Evolutionary conservation across 495 filamentous ascomycete genomes (phyloP).

Genomic region (Aspergillus carlsbadensis): DNA sequence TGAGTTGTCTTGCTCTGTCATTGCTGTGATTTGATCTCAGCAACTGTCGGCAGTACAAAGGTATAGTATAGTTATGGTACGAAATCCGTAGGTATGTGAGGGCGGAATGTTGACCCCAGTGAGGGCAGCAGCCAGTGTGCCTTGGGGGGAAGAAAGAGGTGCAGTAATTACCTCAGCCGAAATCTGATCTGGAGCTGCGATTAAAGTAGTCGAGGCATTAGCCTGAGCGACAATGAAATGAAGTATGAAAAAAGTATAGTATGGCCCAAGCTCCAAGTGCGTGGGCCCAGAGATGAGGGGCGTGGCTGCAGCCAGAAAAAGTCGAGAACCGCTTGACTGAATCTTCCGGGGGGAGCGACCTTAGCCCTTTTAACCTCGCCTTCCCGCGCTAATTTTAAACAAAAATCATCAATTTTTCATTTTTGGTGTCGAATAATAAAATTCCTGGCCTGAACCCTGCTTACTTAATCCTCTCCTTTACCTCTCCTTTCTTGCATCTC

Average conservation of each 20-base stretch:
- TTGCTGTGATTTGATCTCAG: slow-evolving; percentile 26
- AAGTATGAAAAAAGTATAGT: background rate
- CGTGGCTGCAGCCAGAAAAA: slow-evolving; percentile 21
- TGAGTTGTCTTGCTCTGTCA: slow-evolving; percentile 44
- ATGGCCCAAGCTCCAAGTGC: slow-evolving; percentile 15
- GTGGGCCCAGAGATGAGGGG: slow-evolving; percentile 21
- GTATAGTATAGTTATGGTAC: background rate
- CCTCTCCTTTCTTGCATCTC: background rate
- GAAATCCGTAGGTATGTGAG: background rate
- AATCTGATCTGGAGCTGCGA: background rate
- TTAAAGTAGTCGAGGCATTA: background rate
- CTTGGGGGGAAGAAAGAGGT: background rate
- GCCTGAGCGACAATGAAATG: background rate
- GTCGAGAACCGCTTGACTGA: slow-evolving; percentile 12
- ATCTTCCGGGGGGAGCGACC: slow-evolving; percentile 17
- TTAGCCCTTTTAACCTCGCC: slow-evolving; percentile 27
- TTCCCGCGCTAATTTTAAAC: slow-evolving; percentile 14
- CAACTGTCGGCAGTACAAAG: slow-evolving; percentile 7
- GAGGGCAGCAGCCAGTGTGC: background rate
- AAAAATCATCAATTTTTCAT: slow-evolving; percentile 24
- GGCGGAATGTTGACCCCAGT: background rate
- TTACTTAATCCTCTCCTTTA: slow-evolving; percentile 4
- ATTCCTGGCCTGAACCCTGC: background rate
- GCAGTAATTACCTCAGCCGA: slow-evolving; percentile 3
- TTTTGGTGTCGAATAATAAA: background rate